phyloP scores from a whole-genome alignment of 257 asterid genomes.

The Paraleonurus japonicus region DNA sequence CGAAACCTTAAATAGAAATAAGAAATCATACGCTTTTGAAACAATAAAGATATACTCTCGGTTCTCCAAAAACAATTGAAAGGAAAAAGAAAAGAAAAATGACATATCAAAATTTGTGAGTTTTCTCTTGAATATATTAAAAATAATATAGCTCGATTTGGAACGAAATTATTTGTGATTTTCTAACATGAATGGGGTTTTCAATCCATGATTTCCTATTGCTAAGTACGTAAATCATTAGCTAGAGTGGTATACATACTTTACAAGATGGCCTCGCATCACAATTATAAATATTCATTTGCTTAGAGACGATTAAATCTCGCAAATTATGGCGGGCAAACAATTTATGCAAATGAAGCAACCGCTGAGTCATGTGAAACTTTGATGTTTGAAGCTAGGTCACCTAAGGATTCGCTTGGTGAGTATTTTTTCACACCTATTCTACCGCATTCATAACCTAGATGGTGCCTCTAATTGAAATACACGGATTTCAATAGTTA shows the following conservation, averaged over 20 bases:
- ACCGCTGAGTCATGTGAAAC: slow-evolving; percentile 55
- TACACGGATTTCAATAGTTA: not conserved
- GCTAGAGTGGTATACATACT: not conserved
- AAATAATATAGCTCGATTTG: not conserved
- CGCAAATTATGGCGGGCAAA: slow-evolving; percentile 32
- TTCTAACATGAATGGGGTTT: not conserved
- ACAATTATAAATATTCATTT: not conserved
- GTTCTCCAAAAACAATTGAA: too few relatives aligned
- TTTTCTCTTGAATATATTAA: too few relatives aligned
- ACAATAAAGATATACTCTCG: too few relatives aligned
- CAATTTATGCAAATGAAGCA: slow-evolving; percentile 59
- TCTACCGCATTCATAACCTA: not conserved
- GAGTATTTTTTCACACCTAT: slow-evolving; percentile 28
- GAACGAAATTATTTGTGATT: not conserved
- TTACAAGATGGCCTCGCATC: not conserved
- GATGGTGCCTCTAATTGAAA: not conserved
- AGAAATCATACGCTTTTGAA: too few relatives aligned
- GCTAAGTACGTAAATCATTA: not conserved
- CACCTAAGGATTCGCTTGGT: slow-evolving; percentile 95
- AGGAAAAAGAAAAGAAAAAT: too few relatives aligned
- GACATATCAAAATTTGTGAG: too few relatives aligned
- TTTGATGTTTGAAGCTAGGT: slow-evolving; percentile 79
- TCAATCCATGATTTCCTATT: not conserved
- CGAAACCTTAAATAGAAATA: too few relatives aligned
- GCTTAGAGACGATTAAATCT: slow-evolving; percentile 12